Conservation (phyloP, 2,329 filamentous ascomycete species). For the Pseudocercospora eumusae region DNA sequence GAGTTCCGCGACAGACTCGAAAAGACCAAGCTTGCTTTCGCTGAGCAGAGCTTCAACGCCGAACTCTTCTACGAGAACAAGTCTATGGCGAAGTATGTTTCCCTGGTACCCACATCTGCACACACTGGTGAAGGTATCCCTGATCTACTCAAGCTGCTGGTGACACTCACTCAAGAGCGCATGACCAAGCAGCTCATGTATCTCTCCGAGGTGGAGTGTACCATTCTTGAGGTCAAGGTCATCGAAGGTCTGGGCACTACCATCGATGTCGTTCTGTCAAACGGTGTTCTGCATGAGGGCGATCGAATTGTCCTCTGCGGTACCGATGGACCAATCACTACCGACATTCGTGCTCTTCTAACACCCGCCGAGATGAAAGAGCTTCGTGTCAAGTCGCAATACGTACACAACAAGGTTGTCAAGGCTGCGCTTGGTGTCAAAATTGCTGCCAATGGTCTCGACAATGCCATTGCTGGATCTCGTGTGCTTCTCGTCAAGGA, state of each 20-base stretch:
- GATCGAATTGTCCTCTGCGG: constrained; percentile 94
- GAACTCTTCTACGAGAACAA: constrained; percentile 98
- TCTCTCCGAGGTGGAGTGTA: constrained; percentile 94
- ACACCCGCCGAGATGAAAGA: constrained; percentile 93
- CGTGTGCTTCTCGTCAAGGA: constrained; percentile 90
- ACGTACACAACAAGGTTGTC: constrained; percentile 99
- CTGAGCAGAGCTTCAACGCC: constrained; percentile 96
- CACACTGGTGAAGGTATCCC: constrained; percentile 99
- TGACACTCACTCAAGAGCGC: constrained; percentile 89
- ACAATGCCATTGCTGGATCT: constrained; percentile 94
- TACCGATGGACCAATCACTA: constrained; percentile 92
- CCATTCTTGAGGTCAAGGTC: constrained; percentile 97
- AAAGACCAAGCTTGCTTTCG: constrained; percentile 88
- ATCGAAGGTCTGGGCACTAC: constrained; percentile 99
- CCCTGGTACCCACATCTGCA: constrained; percentile 94
- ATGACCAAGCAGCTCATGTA: constrained; percentile 99
- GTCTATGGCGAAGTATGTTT: constrained; percentile 90
- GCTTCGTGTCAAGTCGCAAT: constrained; percentile 89
- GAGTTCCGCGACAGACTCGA: constrained; percentile 91
- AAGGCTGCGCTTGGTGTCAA: constrained; percentile 98
- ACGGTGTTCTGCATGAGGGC: constrained; percentile 91
- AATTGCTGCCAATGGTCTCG: constrained; percentile 93
- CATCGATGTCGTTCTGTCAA: constrained; percentile 94
- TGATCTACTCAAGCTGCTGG: constrained; percentile 94
- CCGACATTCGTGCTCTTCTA: constrained; percentile 89